A percentile compares a stretch with the other conserved stretches of the same genome.
phyloP scores from a whole-genome alignment of 2,329 filamentous ascomycete genomes.

The Emmonsiellopsis sp. region DNA sequence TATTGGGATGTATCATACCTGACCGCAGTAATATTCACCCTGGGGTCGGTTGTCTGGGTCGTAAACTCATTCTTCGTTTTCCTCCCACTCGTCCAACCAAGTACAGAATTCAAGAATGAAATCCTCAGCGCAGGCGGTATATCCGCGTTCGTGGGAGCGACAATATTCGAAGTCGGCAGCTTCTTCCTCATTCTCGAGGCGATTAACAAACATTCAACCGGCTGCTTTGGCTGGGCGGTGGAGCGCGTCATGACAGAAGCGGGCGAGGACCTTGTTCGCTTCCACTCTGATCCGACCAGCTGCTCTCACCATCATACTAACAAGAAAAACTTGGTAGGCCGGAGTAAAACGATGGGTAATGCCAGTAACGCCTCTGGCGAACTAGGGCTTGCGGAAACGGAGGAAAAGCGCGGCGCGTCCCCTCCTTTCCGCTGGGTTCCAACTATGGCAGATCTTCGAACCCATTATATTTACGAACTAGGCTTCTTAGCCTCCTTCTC shows the following conservation, averaged over 20 bases:
- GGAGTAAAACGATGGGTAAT: constrained; percentile 7
- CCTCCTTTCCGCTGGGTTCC: constrained; percentile 43
- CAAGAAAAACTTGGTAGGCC: constrained; percentile 28
- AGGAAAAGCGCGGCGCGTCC: background rate
- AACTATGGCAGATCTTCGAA: constrained; percentile 44
- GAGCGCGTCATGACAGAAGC: constrained; percentile 38
- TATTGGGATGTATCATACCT: constrained; percentile 50
- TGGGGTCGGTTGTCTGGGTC: constrained; percentile 46
- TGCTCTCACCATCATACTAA: constrained; percentile 37
- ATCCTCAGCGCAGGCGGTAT: constrained; percentile 47
- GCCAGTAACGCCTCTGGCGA: constrained; percentile 3
- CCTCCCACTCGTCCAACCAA: constrained; percentile 47
- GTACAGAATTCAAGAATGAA: constrained; percentile 46
- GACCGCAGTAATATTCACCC: constrained; percentile 45
- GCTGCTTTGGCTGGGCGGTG: constrained; percentile 61
- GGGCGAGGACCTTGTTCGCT: constrained; percentile 8
- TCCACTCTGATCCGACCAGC: background rate
- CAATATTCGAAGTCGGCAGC: constrained; percentile 56
- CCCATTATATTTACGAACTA: constrained; percentile 52
- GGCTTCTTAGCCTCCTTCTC: constrained; percentile 52
- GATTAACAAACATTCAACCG: constrained; percentile 55
- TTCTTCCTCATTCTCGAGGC: constrained; percentile 57
- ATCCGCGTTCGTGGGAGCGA: constrained; percentile 57
- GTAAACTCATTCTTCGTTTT: constrained; percentile 56
- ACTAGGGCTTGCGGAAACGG: background rate